A percentile compares a stretch with the other conserved stretches of the same genome.
These are phyloP conservation scores for Chaetomiaceae sp. DNA, from an alignment of 2,329 filamentous ascomycete genomes.

Conservation along the genomic window DNA sequence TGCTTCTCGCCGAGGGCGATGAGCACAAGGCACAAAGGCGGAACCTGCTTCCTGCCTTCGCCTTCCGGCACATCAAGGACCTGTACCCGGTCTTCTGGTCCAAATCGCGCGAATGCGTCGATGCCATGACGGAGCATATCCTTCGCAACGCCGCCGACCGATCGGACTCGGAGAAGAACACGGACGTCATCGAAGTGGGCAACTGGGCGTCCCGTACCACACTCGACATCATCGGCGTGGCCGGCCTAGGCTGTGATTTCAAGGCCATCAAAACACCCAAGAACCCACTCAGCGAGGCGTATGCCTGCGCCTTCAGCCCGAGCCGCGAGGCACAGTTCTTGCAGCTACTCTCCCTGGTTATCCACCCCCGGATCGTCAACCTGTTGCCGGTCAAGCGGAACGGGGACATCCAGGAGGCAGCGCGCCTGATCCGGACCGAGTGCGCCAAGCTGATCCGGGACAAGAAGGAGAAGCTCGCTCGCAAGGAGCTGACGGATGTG, in stretches of 20 bases:
- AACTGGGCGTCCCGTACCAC: conserved; percentile 62
- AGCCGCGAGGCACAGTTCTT: conserved; percentile 47
- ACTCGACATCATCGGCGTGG: conserved; percentile 68
- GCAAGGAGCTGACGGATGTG: conserved; percentile 45
- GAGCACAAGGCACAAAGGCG: conserved; percentile 79
- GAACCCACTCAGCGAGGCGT: conserved; percentile 53
- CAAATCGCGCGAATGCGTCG: conserved; percentile 63
- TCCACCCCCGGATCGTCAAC: conserved; percentile 57
- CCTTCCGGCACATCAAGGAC: conserved; percentile 79
- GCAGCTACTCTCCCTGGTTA: conserved; percentile 51
- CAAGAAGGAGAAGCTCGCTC: conserved; percentile 54
- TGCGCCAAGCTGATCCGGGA: conserved; percentile 63
- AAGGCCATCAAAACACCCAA: conserved; percentile 55
- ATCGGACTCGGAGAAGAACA: conserved; percentile 25
- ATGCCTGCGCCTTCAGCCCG: conserved; percentile 50
- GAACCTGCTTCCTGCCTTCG: conserved; percentile 73
- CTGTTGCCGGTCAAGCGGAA: conserved; percentile 66
- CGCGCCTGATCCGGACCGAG: conserved; percentile 54
- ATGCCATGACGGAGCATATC: conserved; percentile 52
- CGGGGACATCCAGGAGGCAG: conserved; percentile 51
- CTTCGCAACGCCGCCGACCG: conserved; percentile 34
- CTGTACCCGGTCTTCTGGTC: conserved; percentile 79
- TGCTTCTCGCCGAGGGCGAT: conserved; percentile 82
- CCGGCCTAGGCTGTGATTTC: conserved; percentile 67
- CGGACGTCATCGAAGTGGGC: conserved; percentile 48